Percentiles rank a stretch among this genome's conserved stretches.
phyloP scores from a whole-genome alignment of 176 grass and related monocot genomes.

The Aegilops tauschii region DNA sequence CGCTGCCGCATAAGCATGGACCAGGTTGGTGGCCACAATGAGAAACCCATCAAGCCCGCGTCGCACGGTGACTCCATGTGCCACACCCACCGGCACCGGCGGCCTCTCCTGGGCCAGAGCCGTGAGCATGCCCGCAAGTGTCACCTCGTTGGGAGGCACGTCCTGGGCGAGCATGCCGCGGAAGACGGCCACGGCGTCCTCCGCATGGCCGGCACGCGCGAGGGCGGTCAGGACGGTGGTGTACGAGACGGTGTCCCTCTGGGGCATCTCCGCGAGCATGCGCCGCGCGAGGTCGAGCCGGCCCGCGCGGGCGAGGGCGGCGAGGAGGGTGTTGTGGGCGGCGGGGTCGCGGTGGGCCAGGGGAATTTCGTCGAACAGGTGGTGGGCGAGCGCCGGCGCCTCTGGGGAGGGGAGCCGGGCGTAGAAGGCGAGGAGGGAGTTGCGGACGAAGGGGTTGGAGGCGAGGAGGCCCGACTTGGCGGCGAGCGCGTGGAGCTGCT shows the following conservation, averaged over 20 bases:
- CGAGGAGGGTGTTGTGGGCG: constrained; percentile 48
- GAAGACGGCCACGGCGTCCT: constrained; percentile 45
- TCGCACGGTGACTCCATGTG: constrained; percentile 26
- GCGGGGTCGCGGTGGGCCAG: constrained; percentile 4
- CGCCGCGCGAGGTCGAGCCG: constrained; percentile 22
- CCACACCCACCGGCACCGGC: background rate
- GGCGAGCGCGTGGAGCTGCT: constrained; percentile 61
- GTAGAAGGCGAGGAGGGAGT: constrained; percentile 70
- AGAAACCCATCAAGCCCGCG: constrained; percentile 35
- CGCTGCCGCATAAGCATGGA: constrained; percentile 41
- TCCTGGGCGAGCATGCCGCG: constrained; percentile 38
- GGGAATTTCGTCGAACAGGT: constrained; percentile 52
- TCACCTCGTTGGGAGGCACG: constrained; percentile 46
- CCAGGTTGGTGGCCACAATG: constrained; percentile 58
- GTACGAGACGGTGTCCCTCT: constrained; percentile 54
- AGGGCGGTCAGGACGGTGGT: constrained; percentile 57
- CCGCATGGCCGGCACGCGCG: constrained; percentile 4
- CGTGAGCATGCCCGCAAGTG: constrained; percentile 29
- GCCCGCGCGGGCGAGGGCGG: constrained; percentile 19
- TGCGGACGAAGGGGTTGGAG: constrained; percentile 61
- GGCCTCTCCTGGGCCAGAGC: background rate
- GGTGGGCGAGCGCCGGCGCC: constrained; percentile 27
- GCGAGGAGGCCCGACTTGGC: constrained; percentile 54
- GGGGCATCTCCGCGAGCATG: constrained; percentile 42
- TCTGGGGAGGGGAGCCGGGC: constrained; percentile 21